These are phyloP conservation scores for Discostella pseudostelligera DNA, from an alignment of 108 stramenopile genomes.

Conservation along the genomic window DNA sequence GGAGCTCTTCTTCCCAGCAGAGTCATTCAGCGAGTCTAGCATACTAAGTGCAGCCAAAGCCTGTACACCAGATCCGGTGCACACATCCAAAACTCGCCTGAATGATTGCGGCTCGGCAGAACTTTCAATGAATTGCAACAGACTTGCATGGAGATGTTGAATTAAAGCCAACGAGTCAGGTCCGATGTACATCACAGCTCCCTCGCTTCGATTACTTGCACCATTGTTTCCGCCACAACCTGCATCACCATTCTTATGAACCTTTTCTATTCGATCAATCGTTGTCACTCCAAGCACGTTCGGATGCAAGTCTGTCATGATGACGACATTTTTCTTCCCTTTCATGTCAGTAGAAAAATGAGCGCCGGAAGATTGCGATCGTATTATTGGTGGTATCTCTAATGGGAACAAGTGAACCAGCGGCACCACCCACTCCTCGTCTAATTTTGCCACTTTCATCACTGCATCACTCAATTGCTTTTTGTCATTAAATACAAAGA, in stretches of 20 bases:
- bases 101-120: not conserved
- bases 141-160: constrained; percentile 57
- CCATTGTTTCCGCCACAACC: constrained; percentile 17
- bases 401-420: constrained; percentile 67
- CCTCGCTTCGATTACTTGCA: too few relatives aligned
- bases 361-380: not conserved
- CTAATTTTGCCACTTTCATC: not conserved
- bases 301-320: constrained; percentile 84
- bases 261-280: constrained; percentile 7
- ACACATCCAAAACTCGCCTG: constrained; percentile 54
- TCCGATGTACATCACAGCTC: constrained; percentile 84
- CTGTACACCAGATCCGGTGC: constrained; percentile 78
- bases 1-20: not conserved
- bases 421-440: constrained; percentile 50
- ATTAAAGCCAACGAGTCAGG: constrained; percentile 79
- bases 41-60: constrained; percentile 51
- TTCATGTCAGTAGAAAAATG: constrained; percentile 4
- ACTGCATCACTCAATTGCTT: not conserved
- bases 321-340: constrained; percentile 22
- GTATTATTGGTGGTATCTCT: constrained; percentile 28
- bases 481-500: constrained; percentile 28
- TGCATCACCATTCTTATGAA: not conserved
- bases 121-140: constrained; percentile 10
- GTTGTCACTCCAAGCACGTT: constrained; percentile 58
- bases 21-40: constrained; percentile 19